Evolutionary conservation across 2,329 filamentous ascomycete species (phyloP).

Genomic region (Arthrobotrys conoides): DNA sequence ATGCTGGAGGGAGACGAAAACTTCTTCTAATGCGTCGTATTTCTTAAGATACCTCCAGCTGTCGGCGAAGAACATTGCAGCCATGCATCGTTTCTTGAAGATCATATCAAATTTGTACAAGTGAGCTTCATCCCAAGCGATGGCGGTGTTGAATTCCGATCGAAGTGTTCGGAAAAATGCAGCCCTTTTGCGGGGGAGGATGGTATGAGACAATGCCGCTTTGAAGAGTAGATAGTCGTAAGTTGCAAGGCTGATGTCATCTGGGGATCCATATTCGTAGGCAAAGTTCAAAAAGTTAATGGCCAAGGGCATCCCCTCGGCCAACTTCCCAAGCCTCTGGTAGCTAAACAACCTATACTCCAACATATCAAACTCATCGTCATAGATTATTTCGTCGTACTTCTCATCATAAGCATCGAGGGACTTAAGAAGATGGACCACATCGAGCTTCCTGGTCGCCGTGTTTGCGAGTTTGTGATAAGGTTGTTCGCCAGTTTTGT

Average conservation of each 20-base stretch:
- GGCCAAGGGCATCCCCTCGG: slow-evolving; percentile 8
- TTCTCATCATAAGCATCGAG: background rate
- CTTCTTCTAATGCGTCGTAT: background rate
- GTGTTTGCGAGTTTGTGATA: slow-evolving; percentile 6
- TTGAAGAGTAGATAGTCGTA: slow-evolving; percentile 47
- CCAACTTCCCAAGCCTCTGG: slow-evolving; percentile 11
- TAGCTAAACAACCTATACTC: slow-evolving; percentile 15
- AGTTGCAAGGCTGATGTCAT: slow-evolving; percentile 4
- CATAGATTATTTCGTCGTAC: background rate
- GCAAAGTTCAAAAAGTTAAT: slow-evolving; percentile 11
- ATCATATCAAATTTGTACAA: background rate
- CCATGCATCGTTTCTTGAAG: slow-evolving; percentile 24
- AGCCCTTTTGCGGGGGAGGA: background rate
- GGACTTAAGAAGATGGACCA: slow-evolving; percentile 4
- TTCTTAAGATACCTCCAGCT: background rate
- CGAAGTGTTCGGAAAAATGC: background rate
- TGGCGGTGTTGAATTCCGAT: background rate
- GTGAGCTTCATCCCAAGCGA: slow-evolving; percentile 3
- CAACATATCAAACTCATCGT: slow-evolving; percentile 3
- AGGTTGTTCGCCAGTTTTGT: slow-evolving; percentile 13
- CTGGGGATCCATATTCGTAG: background rate
- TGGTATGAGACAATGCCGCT: slow-evolving; percentile 6
- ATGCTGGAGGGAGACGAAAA: background rate
- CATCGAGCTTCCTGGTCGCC: slow-evolving; percentile 1
- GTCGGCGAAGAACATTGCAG: slow-evolving; percentile 25